Conservation (phyloP, 2,329 filamentous ascomycete genomes). For the Calonectria pseudoreteaudii region DNA sequence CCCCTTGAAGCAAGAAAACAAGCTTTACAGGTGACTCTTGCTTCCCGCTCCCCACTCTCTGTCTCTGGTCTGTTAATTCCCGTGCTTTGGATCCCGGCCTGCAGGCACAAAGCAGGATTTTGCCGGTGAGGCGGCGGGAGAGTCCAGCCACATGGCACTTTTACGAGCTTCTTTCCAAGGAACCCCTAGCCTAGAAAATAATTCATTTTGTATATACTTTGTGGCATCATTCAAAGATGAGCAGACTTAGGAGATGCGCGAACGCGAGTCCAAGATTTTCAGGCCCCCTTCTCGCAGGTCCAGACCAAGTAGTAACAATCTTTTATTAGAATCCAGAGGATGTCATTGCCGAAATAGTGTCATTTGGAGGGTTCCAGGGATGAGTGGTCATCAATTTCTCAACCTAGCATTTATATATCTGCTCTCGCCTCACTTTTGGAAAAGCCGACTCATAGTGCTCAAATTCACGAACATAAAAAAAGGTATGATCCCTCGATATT, state of each 20-base stretch:
- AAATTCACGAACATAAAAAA: background rate
- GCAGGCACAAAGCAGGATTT: background rate
- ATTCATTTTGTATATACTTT: background rate
- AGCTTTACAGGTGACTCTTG: background rate
- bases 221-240: background rate
- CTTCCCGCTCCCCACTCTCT: background rate
- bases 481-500: background rate
- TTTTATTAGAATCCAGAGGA: background rate
- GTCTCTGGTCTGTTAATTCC: background rate
- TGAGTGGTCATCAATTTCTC: background rate
- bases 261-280: background rate
- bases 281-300: background rate
- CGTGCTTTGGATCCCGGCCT: background rate
- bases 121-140: background rate
- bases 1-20: background rate
- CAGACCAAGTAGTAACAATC: background rate
- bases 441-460: background rate
- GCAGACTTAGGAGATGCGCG: background rate
- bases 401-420: background rate
- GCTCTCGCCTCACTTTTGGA: background rate
- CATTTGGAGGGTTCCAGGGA: background rate
- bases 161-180: background rate
- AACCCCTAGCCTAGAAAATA: background rate
- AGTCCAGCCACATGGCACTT: background rate
- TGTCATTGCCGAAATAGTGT: background rate